Evolutionary conservation across 495 filamentous ascomycete genomes (phyloP).

Genomic region (Annulohypoxylon stygium): DNA sequence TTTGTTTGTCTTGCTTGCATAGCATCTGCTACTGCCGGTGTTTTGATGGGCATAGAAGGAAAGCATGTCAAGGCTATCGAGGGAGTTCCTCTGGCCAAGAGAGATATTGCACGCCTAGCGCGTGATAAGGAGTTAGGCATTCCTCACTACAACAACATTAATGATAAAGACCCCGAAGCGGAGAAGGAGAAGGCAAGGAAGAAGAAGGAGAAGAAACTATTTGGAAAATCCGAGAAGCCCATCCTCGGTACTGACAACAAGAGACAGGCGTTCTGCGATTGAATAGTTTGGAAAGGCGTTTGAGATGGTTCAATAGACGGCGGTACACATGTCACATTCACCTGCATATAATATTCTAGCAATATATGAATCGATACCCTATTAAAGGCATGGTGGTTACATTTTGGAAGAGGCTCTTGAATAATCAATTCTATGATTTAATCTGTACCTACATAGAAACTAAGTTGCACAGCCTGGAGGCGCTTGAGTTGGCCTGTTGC

Average conservation of each 20-base stretch:
- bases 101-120: conserved; percentile 60
- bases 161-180: conserved; percentile 63
- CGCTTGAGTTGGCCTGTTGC: conserved; percentile 1
- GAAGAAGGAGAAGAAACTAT: conserved; percentile 46
- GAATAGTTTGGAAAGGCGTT: conserved; percentile 23
- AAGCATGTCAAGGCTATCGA: conserved; percentile 75
- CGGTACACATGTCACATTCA: conserved; percentile 20
- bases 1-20: conserved; percentile 79
- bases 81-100: conserved; percentile 65
- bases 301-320: conserved; percentile 29
- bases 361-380: not conserved
- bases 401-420: not conserved
- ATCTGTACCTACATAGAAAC: conserved; percentile 1
- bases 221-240: conserved; percentile 34
- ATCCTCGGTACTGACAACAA: conserved; percentile 33
- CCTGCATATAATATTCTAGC: conserved; percentile 11
- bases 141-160: conserved; percentile 67
- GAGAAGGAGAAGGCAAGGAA: conserved; percentile 50
- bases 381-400: not conserved
- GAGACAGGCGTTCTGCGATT: conserved; percentile 34
- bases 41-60: conserved; percentile 75
- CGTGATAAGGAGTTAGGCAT: conserved; percentile 64
- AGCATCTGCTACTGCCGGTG: conserved; percentile 75
- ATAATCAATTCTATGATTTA: conserved; percentile 5
- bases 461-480: not conserved